A percentile compares a stretch with the other conserved stretches of the same genome.
phyloP scores from a whole-genome alignment of 1,139 yeast genomes.

The Suhomyces terraborum region DNA sequence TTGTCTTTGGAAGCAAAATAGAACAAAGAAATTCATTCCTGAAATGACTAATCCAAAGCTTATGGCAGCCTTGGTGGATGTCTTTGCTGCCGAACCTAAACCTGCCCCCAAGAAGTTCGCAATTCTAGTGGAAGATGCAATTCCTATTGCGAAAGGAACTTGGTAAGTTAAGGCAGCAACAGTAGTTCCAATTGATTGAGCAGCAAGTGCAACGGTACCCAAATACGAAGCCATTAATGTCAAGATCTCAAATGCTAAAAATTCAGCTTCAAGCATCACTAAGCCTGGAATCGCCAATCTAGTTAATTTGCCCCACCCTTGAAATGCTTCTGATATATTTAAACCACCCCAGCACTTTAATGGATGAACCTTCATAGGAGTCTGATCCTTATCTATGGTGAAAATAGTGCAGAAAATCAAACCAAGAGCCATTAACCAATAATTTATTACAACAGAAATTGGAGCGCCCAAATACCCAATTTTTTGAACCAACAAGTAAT shows the following conservation, averaged over 20 bases:
- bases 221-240: conserved; percentile 62
- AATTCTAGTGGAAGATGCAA: conserved; percentile 60
- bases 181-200: conserved; percentile 59
- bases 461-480: conserved; percentile 59
- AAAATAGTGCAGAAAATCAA: conserved; percentile 43
- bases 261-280: conserved; percentile 73
- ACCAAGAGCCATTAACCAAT: conserved; percentile 57
- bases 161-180: conserved; percentile 55
- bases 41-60: conserved; percentile 47
- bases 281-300: conserved; percentile 67
- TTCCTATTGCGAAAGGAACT: conserved; percentile 61
- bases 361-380: conserved; percentile 45
- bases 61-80: conserved; percentile 48
- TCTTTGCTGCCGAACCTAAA: conserved; percentile 46
- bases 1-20: conserved; percentile 39
- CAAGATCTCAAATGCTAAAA: conserved; percentile 70
- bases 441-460: conserved; percentile 56
- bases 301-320: conserved; percentile 51
- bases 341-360: conserved; percentile 40
- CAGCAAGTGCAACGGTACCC: conserved; percentile 57
- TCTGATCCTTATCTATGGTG: conserved; percentile 38
- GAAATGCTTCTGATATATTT: conserved; percentile 31
- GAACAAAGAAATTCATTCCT: conserved; percentile 38
- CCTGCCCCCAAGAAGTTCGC: conserved; percentile 63
- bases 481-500: conserved; percentile 43